Evolutionary conservation across 441 rosid species (phyloP), one percentile per base, ranked within the genome.

Genomic region (Sinapis alba): DNA sequence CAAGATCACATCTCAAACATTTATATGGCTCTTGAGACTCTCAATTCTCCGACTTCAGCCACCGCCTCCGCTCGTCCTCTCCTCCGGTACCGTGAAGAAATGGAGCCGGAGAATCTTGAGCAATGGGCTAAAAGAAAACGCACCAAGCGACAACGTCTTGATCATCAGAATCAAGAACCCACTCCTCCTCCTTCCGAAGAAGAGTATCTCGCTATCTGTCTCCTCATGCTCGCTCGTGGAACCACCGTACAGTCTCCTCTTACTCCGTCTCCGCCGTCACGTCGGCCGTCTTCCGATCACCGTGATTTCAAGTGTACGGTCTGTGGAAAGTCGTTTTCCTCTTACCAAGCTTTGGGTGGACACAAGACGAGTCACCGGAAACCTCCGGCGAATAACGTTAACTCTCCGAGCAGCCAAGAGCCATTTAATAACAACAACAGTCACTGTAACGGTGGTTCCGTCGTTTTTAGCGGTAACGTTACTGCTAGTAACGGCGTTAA

Each of bases 141-240:
- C 11, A 75, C 83, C 1, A 79, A 79, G 56, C 83, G 83, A 28
- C 83, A 75, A 13, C 79, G 83, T 60, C 11, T 74, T 58, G 76
- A 77, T 32, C 79, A 82, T 30, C 73, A 68, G 27, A 58, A 23
- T 56, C 81, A 63, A 32, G 75, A 73, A 43, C 41, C 75, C 4
- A 28, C 78, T 32, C 86, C 87, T 26, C 83, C 78, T 32, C 86
- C 87, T 26, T 84, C 93, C 0, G 97, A 94, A 78, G 98, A 94
- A 56, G 98, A 94, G 80, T 94, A 92, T 61, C 93, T 94, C 20
- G 98, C 99, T 68, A 90, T 94, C 57, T 94, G 98, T 78, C 94
- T 94, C 58, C 72, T 92, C 76, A 94, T 92, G 99, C 97, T 94
- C 50, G 95, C 99, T 73, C 90, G 94, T 53, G 97, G 98, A 50